Conservation (phyloP, 2,329 filamentous ascomycete genomes). For the Venturia oleaginea region DNA sequence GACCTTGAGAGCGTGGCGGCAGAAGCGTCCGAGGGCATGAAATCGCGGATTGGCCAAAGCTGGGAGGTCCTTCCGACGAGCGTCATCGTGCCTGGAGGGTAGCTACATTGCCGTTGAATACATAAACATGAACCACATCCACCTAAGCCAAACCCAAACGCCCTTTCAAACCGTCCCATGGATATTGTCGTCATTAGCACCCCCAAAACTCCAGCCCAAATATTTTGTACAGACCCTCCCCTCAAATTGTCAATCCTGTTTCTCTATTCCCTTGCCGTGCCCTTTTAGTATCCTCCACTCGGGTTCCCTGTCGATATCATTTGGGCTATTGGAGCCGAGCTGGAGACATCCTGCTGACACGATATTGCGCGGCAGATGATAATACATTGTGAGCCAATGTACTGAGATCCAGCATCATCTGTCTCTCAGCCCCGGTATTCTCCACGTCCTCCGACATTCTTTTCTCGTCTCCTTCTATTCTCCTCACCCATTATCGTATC, state of each 20-base stretch:
- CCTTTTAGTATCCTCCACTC: background rate
- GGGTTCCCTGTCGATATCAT: background rate
- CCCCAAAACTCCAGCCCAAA: background rate
- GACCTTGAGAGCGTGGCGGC: too few relatives aligned
- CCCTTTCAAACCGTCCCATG: background rate
- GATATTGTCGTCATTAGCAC: background rate
- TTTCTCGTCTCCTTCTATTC: conserved; percentile 37
- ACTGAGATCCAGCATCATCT: background rate
- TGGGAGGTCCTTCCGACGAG: background rate
- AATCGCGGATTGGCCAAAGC: too few relatives aligned
- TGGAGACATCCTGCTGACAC: background rate
- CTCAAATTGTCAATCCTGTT: background rate
- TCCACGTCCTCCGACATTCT: conserved; percentile 35
- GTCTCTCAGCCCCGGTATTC: conserved; percentile 21
- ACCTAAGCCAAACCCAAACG: background rate
- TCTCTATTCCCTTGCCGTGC: background rate
- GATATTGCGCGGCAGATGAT: background rate
- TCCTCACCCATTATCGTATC: conserved; percentile 47
- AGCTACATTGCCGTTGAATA: background rate
- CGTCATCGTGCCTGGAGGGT: background rate
- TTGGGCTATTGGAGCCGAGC: background rate
- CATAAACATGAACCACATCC: too few relatives aligned
- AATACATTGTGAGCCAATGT: background rate
- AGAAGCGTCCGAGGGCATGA: too few relatives aligned
- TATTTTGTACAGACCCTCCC: background rate